Percentiles rank a stretch among this genome's conserved stretches.
These are phyloP conservation scores for Brassica juncea DNA, from an alignment of 345 rosid genomes.

Conservation along the genomic window DNA sequence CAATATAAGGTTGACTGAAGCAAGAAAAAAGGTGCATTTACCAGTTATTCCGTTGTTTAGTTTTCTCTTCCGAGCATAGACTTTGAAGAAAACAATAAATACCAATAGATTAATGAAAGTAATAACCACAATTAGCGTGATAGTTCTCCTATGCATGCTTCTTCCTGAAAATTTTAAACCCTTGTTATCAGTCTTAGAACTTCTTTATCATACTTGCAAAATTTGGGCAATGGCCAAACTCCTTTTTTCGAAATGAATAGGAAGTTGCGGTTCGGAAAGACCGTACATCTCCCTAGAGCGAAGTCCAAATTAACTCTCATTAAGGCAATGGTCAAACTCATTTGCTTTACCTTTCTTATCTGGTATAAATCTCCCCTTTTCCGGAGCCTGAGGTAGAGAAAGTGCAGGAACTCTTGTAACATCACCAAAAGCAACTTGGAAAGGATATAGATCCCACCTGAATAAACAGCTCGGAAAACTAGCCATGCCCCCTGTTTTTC, in stretches of 20 bases:
- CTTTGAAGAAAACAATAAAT: background rate
- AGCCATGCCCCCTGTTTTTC: background rate
- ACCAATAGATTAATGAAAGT: background rate
- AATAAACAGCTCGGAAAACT: slow-evolving; percentile 8
- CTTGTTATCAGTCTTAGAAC: background rate
- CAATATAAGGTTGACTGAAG: background rate
- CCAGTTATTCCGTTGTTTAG: background rate
- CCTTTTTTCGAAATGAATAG: no score
- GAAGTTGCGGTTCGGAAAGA: no score
- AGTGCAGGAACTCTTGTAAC: slow-evolving; percentile 8
- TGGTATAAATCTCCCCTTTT: background rate
- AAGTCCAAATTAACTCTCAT: no score
- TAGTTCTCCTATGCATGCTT: background rate
- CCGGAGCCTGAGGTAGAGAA: background rate
- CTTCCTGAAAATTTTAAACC: background rate
- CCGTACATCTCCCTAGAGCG: no score
- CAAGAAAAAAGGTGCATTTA: background rate
- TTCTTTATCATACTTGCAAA: background rate
- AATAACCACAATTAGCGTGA: slow-evolving; percentile 14
- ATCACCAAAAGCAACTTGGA: slow-evolving; percentile 6
- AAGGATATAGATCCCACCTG: slow-evolving; percentile 2
- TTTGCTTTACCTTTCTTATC: slow-evolving; percentile 10
- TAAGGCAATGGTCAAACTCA: background rate
- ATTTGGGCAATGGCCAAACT: background rate
- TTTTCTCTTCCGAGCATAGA: background rate